These are phyloP conservation scores for Alternaria sp. DNA, from an alignment of 2,329 filamentous ascomycete species.

Conservation along the genomic window DNA sequence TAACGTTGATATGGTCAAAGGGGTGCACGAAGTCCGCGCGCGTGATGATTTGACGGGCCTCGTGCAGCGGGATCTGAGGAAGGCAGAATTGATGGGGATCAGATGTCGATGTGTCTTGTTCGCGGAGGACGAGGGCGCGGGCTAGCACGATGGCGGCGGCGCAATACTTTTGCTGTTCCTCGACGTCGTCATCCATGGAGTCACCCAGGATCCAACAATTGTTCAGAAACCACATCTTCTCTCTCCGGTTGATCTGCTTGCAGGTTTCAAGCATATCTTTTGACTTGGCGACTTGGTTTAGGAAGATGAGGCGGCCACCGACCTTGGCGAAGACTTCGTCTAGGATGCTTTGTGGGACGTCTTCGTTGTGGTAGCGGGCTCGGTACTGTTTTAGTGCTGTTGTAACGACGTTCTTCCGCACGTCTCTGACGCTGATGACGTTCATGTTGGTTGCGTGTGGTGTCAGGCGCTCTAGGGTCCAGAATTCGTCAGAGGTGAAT, in stretches of 20 bases:
- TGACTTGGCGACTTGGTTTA: slow-evolving; percentile 87
- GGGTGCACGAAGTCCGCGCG: slow-evolving; percentile 89
- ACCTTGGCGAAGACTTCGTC: slow-evolving; percentile 84
- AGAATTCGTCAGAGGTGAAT: slow-evolving; percentile 97
- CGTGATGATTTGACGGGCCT: slow-evolving; percentile 79
- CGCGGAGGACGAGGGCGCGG: slow-evolving; percentile 83
- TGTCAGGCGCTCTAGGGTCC: slow-evolving; percentile 94
- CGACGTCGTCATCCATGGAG: slow-evolving; percentile 93
- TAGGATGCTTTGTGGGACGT: slow-evolving; percentile 63
- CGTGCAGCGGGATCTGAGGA: slow-evolving; percentile 68
- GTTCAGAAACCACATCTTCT: slow-evolving; percentile 83
- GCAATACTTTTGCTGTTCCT: slow-evolving; percentile 95
- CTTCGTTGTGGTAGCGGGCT: slow-evolving; percentile 73
- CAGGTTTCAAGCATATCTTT: slow-evolving; percentile 82
- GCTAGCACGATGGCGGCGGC: slow-evolving; percentile 94
- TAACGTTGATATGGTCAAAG: slow-evolving; percentile 92
- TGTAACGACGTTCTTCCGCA: slow-evolving; percentile 78
- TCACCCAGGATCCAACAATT: slow-evolving; percentile 77
- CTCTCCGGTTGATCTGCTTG: slow-evolving; percentile 71
- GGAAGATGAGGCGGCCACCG: slow-evolving; percentile 86
- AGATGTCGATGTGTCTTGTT: slow-evolving; percentile 62
- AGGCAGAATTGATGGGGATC: slow-evolving; percentile 73
- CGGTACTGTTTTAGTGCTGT: slow-evolving; percentile 79
- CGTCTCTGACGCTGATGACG: slow-evolving; percentile 81
- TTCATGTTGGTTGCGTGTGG: slow-evolving; percentile 93